Conservation (phyloP, 345 rosid genomes). For the Crucihimalaya himalaica region DNA sequence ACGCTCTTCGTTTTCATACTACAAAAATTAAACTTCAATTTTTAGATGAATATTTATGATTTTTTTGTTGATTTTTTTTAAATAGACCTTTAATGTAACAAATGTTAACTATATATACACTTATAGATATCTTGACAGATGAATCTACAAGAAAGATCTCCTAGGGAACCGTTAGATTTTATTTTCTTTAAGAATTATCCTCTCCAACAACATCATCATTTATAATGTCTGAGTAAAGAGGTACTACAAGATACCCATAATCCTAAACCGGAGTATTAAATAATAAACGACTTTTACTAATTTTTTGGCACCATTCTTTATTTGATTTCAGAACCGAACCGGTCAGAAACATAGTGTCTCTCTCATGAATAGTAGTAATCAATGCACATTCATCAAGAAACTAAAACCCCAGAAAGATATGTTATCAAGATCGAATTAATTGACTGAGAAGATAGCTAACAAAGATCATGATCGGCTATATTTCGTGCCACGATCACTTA, state of each 20-base stretch:
- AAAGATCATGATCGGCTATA: conserved; percentile 34
- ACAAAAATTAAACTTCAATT: background rate
- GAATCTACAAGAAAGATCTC: conserved; percentile 17
- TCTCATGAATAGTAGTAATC: conserved; percentile 1
- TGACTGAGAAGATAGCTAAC: conserved; percentile 23
- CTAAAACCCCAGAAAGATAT: conserved; percentile 7
- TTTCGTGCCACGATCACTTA: conserved; percentile 38
- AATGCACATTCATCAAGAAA: conserved; percentile 17
- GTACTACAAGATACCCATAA: conserved; percentile 21
- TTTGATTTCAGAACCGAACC: conserved; percentile 16
- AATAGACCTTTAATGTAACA: background rate
- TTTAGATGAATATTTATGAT: conserved; percentile 15
- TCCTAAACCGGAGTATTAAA: background rate
- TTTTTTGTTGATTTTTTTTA: background rate
- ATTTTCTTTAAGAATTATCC: background rate
- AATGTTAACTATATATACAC: background rate
- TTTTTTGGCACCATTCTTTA: conserved; percentile 15
- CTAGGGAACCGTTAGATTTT: conserved; percentile 20
- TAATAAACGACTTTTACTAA: background rate
- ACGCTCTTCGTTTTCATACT: conserved; percentile 13
- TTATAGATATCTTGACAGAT: conserved; percentile 1
- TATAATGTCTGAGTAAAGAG: conserved; percentile 23
- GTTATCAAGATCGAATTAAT: conserved; percentile 27
- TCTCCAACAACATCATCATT: conserved; percentile 15
- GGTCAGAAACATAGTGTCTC: conserved; percentile 13